phyloP scores from a whole-genome alignment of 169 alveolate species.

The Perkinsus marinus region DNA sequence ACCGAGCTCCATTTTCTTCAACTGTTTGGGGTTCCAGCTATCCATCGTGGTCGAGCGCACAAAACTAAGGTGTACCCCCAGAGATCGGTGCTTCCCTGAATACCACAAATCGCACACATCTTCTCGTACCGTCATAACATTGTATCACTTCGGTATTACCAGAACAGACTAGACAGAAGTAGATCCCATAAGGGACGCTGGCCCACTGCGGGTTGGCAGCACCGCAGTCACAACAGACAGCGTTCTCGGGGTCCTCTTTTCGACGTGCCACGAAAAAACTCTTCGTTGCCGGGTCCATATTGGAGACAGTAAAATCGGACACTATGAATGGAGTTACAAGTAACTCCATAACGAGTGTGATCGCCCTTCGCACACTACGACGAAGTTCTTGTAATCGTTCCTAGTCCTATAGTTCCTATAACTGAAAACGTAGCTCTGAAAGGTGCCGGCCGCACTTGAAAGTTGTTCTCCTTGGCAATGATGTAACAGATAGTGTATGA shows the following conservation, averaged over 20 bases:
- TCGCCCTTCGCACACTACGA: no score
- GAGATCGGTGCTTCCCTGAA: slow-evolving; percentile 2
- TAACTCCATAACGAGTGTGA: no score
- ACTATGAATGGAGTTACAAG: neutral
- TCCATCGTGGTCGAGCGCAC: slow-evolving; percentile 80
- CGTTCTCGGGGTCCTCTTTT: slow-evolving; percentile 34
- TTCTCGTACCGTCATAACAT: neutral
- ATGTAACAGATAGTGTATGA: no score
- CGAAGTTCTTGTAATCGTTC: no score
- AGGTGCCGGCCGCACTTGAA: no score
- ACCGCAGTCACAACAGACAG: slow-evolving; percentile 79
- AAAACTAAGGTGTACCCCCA: slow-evolving; percentile 88
- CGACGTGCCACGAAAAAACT: neutral
- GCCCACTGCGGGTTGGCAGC: slow-evolving; percentile 92
- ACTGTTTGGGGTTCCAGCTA: slow-evolving; percentile 65
- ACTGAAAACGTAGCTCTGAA: no score
- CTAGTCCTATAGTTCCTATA: no score
- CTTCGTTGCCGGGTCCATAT: neutral
- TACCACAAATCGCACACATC: no score
- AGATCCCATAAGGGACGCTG: slow-evolving; percentile 79
- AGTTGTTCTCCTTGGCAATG: no score
- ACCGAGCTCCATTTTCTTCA: slow-evolving; percentile 39
- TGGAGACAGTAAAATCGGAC: neutral
- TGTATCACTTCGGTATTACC: slow-evolving; percentile 30
- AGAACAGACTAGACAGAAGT: slow-evolving; percentile 89